Evolutionary conservation across 202 grass and related monocot genomes (phyloP).

Genomic region (Bolboschoenoplectus hybrid): DNA sequence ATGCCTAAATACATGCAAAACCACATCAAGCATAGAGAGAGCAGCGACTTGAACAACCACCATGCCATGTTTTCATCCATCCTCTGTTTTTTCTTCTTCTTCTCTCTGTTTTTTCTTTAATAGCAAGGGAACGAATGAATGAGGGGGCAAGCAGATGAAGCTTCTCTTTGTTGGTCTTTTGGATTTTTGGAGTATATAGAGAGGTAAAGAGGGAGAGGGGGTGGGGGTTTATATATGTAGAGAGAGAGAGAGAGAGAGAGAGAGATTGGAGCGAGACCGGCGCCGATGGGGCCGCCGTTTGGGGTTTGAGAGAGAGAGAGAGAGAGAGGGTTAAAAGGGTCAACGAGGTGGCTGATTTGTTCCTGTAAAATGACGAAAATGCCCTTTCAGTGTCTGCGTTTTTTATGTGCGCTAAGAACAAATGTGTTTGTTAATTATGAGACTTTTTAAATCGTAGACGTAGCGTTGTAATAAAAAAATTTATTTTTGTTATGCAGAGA

Average conservation of each 20-base stretch:
- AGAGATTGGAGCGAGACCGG: slow-evolving; percentile 17
- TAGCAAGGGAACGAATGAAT: background rate
- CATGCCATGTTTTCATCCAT: slow-evolving; percentile 44
- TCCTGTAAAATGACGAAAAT: background rate
- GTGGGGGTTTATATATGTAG: slow-evolving; percentile 58
- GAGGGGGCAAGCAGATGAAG: slow-evolving; percentile 16
- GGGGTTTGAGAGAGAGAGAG: slow-evolving; percentile 1
- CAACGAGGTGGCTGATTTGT: slow-evolving; percentile 43
- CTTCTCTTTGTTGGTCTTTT: slow-evolving; percentile 40
- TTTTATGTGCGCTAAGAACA: background rate
- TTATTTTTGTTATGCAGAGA: too few relatives aligned
- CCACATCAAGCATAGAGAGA: slow-evolving; percentile 38
- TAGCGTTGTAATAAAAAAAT: too few relatives aligned
- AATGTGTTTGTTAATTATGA: slow-evolving; percentile 12
- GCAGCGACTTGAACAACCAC: slow-evolving; percentile 44
- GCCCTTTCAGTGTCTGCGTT: background rate
- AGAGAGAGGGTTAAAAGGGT: slow-evolving; percentile 39
- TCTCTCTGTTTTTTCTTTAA: slow-evolving; percentile 31
- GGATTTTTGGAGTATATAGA: slow-evolving; percentile 40
- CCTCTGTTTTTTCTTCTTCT: slow-evolving; percentile 23
- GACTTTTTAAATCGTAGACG: too few relatives aligned
- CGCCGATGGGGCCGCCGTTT: slow-evolving; percentile 28
- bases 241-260: background rate
- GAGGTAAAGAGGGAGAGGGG: slow-evolving; percentile 16
- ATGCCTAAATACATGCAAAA: slow-evolving; percentile 46